phyloP scores from a whole-genome alignment of 1,139 yeast species.

The Magnusiomyces sp. region DNA sequence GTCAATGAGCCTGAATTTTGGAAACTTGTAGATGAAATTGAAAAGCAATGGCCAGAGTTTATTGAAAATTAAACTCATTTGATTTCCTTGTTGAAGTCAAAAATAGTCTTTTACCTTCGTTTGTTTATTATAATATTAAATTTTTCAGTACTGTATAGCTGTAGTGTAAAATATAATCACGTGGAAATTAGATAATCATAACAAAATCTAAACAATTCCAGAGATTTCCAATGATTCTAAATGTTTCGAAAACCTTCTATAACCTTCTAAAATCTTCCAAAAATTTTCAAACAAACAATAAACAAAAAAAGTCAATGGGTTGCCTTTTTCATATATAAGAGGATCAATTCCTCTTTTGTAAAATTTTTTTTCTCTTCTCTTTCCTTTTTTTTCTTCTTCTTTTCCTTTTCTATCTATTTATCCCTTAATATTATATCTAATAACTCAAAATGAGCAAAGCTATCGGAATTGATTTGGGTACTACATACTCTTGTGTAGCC shows the following conservation, averaged over 20 bases:
- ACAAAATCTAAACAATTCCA: background rate
- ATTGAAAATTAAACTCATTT: too few relatives aligned
- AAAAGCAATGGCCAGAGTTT: background rate
- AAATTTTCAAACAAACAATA: conserved; percentile 1
- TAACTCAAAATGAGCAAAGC: conserved; percentile 29
- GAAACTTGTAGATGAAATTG: background rate
- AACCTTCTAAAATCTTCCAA: background rate
- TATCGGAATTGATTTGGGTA: conserved; percentile 86
- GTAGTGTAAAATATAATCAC: too few relatives aligned
- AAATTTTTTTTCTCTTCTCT: background rate
- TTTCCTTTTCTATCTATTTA: background rate
- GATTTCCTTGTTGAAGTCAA: too few relatives aligned
- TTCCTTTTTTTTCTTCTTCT: conserved; percentile 1
- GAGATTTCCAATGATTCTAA: background rate
- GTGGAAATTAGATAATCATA: too few relatives aligned
- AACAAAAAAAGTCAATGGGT: background rate
- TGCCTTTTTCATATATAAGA: too few relatives aligned
- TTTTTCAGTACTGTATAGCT: too few relatives aligned
- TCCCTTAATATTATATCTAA: conserved; percentile 1
- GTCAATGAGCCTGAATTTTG: conserved; percentile 1
- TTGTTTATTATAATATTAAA: too few relatives aligned
- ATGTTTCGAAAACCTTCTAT: conserved; percentile 2
- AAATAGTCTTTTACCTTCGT: too few relatives aligned
- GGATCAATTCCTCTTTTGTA: background rate
- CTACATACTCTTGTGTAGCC: conserved; percentile 98